Evolutionary conservation across 148 eudicot species (phyloP).

Genomic region (Pharnaceum exiguum): DNA sequence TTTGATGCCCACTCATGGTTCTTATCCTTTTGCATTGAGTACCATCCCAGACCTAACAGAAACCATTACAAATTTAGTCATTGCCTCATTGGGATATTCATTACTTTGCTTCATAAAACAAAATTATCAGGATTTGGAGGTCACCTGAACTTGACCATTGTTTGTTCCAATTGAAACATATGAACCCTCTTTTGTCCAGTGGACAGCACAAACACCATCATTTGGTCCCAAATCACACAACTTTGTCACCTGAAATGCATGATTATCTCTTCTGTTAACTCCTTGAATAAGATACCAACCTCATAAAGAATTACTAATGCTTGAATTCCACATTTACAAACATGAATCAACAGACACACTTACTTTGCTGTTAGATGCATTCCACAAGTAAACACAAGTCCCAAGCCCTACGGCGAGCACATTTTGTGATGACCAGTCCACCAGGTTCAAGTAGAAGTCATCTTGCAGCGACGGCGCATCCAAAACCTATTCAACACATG

Average conservation of each 20-base stretch:
- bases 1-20: conserved; percentile 89
- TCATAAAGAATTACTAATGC: too few relatives aligned
- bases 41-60: conserved; percentile 83
- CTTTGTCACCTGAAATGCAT: conserved; percentile 63
- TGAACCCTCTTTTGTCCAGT: conserved; percentile 97
- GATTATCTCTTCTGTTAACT: background rate
- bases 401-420: conserved; percentile 95
- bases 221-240: conserved; percentile 88
- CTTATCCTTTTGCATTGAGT: conserved; percentile 81
- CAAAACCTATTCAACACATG: conserved; percentile 57
- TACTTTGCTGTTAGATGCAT: conserved; percentile 86
- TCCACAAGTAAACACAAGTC: conserved; percentile 91
- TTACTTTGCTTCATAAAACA: background rate
- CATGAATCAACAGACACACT: conserved; percentile 5
- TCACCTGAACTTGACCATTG: conserved; percentile 91
- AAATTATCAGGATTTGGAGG: background rate
- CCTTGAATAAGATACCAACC: background rate
- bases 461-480: conserved; percentile 97
- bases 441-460: conserved; percentile 91
- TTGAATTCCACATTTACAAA: background rate
- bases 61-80: background rate
- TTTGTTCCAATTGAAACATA: conserved; percentile 85
- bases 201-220: conserved; percentile 86
- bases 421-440: conserved; percentile 97
- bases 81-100: background rate